Conservation (phyloP, 306 rosid species). For the Glycine latifolia region DNA sequence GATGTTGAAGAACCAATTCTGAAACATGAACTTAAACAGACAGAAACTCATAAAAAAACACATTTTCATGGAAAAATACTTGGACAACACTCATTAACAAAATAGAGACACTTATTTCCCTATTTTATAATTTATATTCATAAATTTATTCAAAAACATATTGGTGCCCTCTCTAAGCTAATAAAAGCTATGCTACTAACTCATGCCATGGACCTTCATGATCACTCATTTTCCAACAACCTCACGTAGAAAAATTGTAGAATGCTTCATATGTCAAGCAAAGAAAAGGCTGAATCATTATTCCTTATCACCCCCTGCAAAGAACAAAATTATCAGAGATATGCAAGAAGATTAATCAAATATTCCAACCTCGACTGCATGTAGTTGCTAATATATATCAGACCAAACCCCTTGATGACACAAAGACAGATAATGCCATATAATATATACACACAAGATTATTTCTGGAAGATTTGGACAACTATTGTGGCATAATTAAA, state of each 20-base stretch:
- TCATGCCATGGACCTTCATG: slow-evolving; percentile 17
- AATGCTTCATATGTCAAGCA: slow-evolving; percentile 30
- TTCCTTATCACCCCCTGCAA: neutral
- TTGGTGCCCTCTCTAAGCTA: slow-evolving; percentile 10
- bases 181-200: slow-evolving; percentile 4
- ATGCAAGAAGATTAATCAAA: slow-evolving; percentile 19
- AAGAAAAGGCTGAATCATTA: slow-evolving; percentile 18
- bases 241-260: neutral
- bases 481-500: no score
- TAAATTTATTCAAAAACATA: neutral
- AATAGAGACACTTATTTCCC: neutral
- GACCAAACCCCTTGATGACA: no score
- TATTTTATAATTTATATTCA: neutral
- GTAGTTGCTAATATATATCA: no score
- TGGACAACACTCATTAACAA: slow-evolving; percentile 15
- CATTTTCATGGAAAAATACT: neutral
- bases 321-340: neutral
- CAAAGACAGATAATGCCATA: no score
- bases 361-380: neutral
- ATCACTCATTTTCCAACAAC: slow-evolving; percentile 26
- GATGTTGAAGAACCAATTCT: slow-evolving; percentile 14
- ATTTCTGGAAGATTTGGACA: no score
- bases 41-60: slow-evolving; percentile 2
- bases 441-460: no score
- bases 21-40: neutral